Evolutionary conservation across 768 basidiomycete genomes (phyloP).

Genomic region (Kwoniella mangroviensis): DNA sequence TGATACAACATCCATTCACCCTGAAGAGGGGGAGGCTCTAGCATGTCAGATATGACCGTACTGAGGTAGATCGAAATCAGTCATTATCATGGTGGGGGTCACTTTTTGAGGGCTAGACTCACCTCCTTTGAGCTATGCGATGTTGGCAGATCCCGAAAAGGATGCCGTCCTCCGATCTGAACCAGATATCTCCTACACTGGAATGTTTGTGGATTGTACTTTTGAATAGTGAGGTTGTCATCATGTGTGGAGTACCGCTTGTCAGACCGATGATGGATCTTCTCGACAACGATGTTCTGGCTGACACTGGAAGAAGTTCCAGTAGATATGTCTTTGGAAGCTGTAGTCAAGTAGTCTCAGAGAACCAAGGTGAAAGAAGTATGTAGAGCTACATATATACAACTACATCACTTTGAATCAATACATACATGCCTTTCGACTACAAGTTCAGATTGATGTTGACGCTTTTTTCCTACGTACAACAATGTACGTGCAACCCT

Average conservation of each 20-base stretch:
- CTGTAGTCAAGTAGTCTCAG: too few species aligned
- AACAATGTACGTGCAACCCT: too few species aligned
- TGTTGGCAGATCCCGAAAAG: neutral
- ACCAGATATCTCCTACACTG: neutral
- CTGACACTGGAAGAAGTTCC: too few species aligned
- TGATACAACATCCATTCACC: neutral
- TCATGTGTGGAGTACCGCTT: neutral
- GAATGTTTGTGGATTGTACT: neutral
- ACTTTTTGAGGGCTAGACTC: neutral
- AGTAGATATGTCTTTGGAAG: too few species aligned
- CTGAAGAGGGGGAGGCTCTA: neutral
- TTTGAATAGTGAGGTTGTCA: neutral
- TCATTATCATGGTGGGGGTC: too few species aligned
- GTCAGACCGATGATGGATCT: neutral
- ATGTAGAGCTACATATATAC: too few species aligned
- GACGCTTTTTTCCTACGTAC: too few species aligned
- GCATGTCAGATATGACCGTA: constrained; percentile 6
- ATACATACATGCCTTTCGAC: too few species aligned
- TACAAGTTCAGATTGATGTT: too few species aligned
- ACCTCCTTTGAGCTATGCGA: neutral
- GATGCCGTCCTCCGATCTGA: neutral
- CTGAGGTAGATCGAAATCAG: neutral
- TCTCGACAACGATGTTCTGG: neutral
- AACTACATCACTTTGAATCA: too few species aligned
- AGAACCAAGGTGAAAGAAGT: too few species aligned